These are phyloP conservation scores for Inga laurina DNA, from an alignment of 306 rosid species.

Conservation along the genomic window DNA sequence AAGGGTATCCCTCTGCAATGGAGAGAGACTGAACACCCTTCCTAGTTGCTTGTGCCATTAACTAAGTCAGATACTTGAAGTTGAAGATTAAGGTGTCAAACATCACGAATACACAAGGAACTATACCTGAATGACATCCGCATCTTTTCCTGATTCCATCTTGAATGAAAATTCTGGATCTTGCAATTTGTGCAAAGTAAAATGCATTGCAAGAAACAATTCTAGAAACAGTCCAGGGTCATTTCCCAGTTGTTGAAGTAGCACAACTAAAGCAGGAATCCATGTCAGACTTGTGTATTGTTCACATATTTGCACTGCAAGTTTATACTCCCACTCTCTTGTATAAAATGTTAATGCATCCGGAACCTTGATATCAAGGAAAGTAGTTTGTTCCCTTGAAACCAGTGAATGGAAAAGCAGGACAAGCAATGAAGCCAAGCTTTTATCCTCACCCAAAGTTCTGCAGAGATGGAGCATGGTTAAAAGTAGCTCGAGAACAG, in stretches of 20 bases:
- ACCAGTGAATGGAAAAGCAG: constrained; percentile 72
- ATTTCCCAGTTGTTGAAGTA: constrained; percentile 48
- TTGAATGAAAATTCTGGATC: constrained; percentile 77
- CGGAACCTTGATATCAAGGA: constrained; percentile 33
- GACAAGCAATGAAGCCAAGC: constrained; percentile 76
- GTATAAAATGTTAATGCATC: constrained; percentile 47
- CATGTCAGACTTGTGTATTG: constrained; percentile 72
- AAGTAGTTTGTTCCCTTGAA: constrained; percentile 56
- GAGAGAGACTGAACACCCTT: background rate
- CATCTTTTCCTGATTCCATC: constrained; percentile 62
- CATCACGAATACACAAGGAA: constrained; percentile 24
- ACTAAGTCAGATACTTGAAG: background rate
- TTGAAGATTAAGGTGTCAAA: constrained; percentile 1
- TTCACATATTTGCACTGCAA: constrained; percentile 72
- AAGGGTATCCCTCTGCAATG: background rate
- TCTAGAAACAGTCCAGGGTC: constrained; percentile 46
- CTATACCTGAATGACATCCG: constrained; percentile 70
- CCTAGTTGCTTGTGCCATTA: background rate
- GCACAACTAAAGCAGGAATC: constrained; percentile 79
- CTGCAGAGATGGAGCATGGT: constrained; percentile 47
- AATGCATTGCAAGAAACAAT: constrained; percentile 66
- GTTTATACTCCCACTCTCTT: constrained; percentile 81
- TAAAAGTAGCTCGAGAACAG: constrained; percentile 28
- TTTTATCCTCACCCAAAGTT: constrained; percentile 72
- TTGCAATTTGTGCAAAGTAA: constrained; percentile 70